Evolutionary conservation across 2,329 filamentous ascomycete genomes (phyloP).

Genomic region (Hymenoscyphus salicellus): DNA sequence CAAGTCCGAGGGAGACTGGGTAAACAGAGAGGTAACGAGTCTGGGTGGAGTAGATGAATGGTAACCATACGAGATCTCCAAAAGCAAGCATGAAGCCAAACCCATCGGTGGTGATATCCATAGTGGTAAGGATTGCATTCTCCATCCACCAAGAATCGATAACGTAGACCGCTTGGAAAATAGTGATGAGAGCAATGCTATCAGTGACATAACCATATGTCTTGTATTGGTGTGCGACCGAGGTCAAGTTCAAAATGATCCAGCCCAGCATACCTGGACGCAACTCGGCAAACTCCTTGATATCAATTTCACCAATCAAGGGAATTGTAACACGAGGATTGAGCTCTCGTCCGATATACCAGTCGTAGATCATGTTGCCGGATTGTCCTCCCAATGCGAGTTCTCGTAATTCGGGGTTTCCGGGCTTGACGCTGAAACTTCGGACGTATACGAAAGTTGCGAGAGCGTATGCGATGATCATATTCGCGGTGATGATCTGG

Average conservation of each 20-base stretch:
- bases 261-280: conserved; percentile 89
- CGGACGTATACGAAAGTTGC: conserved; percentile 76
- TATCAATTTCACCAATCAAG: conserved; percentile 78
- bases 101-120: conserved; percentile 89
- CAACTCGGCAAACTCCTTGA: conserved; percentile 87
- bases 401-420: conserved; percentile 69
- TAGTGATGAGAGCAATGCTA: conserved; percentile 75
- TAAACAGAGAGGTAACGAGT: conserved; percentile 80
- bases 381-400: conserved; percentile 77
- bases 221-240: conserved; percentile 83
- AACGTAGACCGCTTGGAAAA: conserved; percentile 77
- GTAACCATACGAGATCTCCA: conserved; percentile 89
- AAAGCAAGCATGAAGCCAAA: conserved; percentile 96
- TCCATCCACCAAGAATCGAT: conserved; percentile 87
- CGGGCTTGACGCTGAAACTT: conserved; percentile 78
- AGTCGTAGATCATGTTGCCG: conserved; percentile 88
- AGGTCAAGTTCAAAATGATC: conserved; percentile 80
- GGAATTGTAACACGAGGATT: conserved; percentile 82
- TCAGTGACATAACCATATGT: conserved; percentile 80
- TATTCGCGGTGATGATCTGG: conserved; percentile 78
- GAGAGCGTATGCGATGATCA: conserved; percentile 69
- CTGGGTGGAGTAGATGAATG: conserved; percentile 83
- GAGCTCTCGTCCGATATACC: conserved; percentile 93
- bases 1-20: conserved; percentile 71
- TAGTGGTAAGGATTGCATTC: conserved; percentile 83